Conservation (phyloP, 441 rosid species). For the Jatropha podagrica region DNA sequence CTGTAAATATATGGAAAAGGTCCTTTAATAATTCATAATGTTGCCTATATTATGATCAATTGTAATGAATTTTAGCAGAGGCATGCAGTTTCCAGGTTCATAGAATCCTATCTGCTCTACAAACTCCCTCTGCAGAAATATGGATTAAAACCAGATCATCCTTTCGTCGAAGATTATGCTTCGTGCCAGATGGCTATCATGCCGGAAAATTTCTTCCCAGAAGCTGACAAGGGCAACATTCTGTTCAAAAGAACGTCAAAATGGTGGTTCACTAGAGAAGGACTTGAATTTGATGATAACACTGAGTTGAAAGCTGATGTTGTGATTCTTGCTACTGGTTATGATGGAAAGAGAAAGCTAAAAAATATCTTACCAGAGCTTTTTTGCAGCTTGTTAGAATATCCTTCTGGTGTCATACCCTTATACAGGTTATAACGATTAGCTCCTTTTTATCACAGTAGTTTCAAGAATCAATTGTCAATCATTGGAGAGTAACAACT, state of each 20-base stretch:
- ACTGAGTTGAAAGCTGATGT: constrained; percentile 72
- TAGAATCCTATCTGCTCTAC: constrained; percentile 78
- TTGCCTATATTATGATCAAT: neutral
- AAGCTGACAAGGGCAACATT: constrained; percentile 83
- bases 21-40: neutral
- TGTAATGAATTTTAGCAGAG: constrained; percentile 44
- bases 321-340: constrained; percentile 84
- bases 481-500: neutral
- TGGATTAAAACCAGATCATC: constrained; percentile 80
- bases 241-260: constrained; percentile 59
- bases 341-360: constrained; percentile 79
- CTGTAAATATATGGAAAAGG: too few species aligned
- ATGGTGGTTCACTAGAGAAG: constrained; percentile 72
- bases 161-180: constrained; percentile 81
- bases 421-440: constrained; percentile 57
- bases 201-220: constrained; percentile 70
- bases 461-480: neutral
- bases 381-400: constrained; percentile 57
- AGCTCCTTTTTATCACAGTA: neutral
- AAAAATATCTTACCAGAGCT: constrained; percentile 71
- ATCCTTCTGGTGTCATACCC: constrained; percentile 63
- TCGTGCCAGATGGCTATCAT: constrained; percentile 92
- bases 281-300: constrained; percentile 67
- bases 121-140: constrained; percentile 72
- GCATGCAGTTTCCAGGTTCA: constrained; percentile 61